Evolutionary conservation across 352 stramenopile genomes (phyloP), one percentile per base, ranked within the genome.

Genomic region (Phytophthora brassicae): DNA sequence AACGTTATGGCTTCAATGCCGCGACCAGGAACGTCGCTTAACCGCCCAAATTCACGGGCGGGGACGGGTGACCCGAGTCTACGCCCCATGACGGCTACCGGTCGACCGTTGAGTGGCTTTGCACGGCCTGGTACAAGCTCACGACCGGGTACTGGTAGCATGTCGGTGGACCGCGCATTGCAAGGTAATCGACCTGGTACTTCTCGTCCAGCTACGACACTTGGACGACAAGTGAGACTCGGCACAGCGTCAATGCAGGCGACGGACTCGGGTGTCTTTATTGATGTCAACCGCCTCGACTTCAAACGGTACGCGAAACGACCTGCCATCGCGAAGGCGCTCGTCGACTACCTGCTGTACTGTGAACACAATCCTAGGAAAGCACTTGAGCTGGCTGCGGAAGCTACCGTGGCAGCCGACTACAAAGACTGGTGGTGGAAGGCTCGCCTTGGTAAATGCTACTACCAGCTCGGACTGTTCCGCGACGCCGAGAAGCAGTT

Each of bases 361-460:
- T 86, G 96, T 31, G 92, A 98, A 47, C 87, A 97, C 65, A 98
- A 98, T 59, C 83, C 90, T 4, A 72, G 90, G 43, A 97, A 96
- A 51, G 94, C 90, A 6, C 72, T 98, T 7, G 92, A 98, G 66
- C 79, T 98, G 8, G 90, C 89, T 22, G 88, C 92, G 3, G 90
- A 97, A 59, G 93, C 88, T 14, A 97, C 90, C 0, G 82, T 93
- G 19, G 86, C 76, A 6, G 79, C 75, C 4, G 88, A 95, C 35
- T 98, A 94, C 66, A 94, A 96, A 64, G 88, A 97, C 68, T 98
- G 93, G 93, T 98, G 89, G 89, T 98, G 94, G 94, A 98, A 98
- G 63, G 80, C 84, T n/a, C 78, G 90, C 8, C 65, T 98, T 16
- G 94, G 90, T 33, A 97, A 98, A 65, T 97, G 90, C 73, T 98